Evolutionary conservation across 2,329 filamentous ascomycete species (phyloP), one percentile per base, ranked within the genome.

Genomic region (Paecilomyces variotii): DNA sequence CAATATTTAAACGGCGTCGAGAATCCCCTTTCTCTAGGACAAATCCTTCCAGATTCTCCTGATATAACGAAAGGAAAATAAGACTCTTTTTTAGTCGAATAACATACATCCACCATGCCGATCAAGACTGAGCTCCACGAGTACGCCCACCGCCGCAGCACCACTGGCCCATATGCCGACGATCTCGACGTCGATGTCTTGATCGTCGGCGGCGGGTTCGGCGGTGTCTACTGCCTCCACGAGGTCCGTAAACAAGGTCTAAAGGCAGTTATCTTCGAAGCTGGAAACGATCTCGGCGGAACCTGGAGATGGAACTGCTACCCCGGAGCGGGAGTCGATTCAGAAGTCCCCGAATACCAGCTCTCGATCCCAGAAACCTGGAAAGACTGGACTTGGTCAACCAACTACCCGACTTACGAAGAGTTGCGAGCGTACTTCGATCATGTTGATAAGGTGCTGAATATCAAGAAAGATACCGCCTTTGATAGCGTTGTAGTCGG

Each of bases 231-330:
- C 57, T 77, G 79, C 71, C 76, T 83, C 53, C 79, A 81, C 62
- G 76, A 74, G 0, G 75, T 82, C 3, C 77, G 80, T 1, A 77
- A 82, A 24, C 72, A 71, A n/a, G 81, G 81, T 1, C 65, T 77
- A 35, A 78, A 77, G 14, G 69, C 73, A 4, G 74, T 77, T 26
- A 73, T 83, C 25, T 80, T 79, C 60, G 82, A 84, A 62, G 79
- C 79, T 1, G 81, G 78, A n/a, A 75, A 73, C 14, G 75, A 78
- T 56, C 67, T 76, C 1, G 81, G 80, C 3, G 81, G 80, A 32
- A 78, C 75, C 0, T 84, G 82, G 82, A 68, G 76, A 53, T 82
- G 75, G 78, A 82, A 82, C 66, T 75, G 74, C 63, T 83, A 82
- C 62, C 81, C 79, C 1, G 81, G 80, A 0, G 76, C 79, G 3